Base-by-base conservation (phyloP, 2,329 filamentous ascomycete genomes). In the Cercospora canescens region DNA sequence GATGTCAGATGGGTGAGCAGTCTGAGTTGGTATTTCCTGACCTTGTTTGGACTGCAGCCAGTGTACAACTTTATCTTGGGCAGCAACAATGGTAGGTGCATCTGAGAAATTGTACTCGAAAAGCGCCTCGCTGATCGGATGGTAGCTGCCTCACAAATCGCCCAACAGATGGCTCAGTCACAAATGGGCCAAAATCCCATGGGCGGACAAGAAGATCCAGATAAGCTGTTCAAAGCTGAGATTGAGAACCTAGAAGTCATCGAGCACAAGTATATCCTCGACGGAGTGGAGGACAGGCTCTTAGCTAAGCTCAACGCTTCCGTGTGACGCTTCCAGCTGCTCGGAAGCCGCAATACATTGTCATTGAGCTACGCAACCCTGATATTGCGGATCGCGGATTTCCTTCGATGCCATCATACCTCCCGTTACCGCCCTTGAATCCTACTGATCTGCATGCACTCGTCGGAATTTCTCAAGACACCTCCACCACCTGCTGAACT, bases 1-100 rank as follows among this genome's bases (percentile, higher is more conserved):
- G 96, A 99, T 77, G 95, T 97, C 11, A 88, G 94, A 80, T 99
- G 95, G 95, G 97, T 99, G 81, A 97, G 94, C 0, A 97, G 93
- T 80, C 89, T 99, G 79, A 97, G 93, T 67, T 99, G 95, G 94
- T 99, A 99, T 83, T 98, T 99, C 77, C 83, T 99, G 71, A 98
- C 96, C 76, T 89, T 99, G 70, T 98, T 99, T 78, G 95, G 96
- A 55, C 84, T 99, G 65, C 94, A 98, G 79, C 93, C 94, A 62
- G 94, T 99, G 65, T 99, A 99, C 79, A 96, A 95, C 76, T 98
- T 97, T 79, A 89, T 99, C 58, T 86, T 99, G 14, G 95, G 95
- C 8, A 96, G 91, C 78, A 96, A 99, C 75, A 98, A 98, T 79
- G 89, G 94, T 97, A 84, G 79, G 89, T 82, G 50, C 64, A 8